These are phyloP conservation scores for Camellia sinensis DNA, from an alignment of 148 eudicot species.

Conservation along the genomic window DNA sequence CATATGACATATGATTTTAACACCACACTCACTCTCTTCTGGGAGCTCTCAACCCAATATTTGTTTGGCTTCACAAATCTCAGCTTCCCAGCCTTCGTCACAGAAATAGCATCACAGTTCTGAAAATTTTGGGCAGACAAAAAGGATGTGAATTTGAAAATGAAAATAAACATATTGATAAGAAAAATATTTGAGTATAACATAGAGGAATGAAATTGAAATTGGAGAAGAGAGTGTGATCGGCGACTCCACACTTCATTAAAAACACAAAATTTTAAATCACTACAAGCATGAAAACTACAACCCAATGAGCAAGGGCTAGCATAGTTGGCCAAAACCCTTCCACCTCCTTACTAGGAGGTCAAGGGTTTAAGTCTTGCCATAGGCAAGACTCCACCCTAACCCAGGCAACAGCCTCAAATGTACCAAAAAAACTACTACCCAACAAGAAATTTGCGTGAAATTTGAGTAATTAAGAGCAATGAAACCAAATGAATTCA, in stretches of 20 bases:
- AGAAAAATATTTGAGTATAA: not conserved
- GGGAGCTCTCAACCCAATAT: slow-evolving; percentile 95
- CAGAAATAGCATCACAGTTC: slow-evolving; percentile 79
- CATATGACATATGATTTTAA: not conserved
- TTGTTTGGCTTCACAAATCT: slow-evolving; percentile 78
- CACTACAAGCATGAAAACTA: not conserved
- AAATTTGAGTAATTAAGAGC: no score
- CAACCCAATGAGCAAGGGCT: no score
- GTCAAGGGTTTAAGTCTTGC: no score
- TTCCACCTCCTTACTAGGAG: no score
- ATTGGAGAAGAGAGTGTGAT: not conserved
- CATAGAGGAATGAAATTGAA: not conserved
- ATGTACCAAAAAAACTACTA: no score
- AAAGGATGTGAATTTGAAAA: not conserved
- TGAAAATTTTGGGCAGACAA: slow-evolving; percentile 22
- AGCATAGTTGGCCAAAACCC: no score
- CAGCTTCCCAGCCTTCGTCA: slow-evolving; percentile 69
- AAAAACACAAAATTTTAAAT: not conserved
- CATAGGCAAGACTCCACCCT: no score
- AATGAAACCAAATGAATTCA: no score
- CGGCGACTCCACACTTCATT: slow-evolving; percentile 5
- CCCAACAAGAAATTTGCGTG: no score
- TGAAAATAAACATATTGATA: not conserved
- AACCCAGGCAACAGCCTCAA: no score
- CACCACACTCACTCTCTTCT: slow-evolving; percentile 66